Evolutionary conservation across 2,329 filamentous ascomycete species (phyloP).

Genomic region (Venturia carpophila): DNA sequence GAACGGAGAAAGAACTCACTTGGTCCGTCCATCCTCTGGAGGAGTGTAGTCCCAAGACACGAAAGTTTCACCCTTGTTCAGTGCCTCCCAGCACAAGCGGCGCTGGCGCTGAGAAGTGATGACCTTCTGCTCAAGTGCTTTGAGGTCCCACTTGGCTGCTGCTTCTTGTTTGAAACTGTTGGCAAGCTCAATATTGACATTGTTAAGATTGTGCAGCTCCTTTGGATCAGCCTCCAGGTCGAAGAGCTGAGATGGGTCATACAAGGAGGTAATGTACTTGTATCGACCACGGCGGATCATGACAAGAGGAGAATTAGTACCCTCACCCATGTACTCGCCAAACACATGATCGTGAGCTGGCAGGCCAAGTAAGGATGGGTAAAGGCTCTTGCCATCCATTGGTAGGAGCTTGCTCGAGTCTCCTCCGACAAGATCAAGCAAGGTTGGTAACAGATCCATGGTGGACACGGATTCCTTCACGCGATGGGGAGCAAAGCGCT

Average conservation of each 20-base stretch:
- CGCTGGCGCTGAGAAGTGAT: slow-evolving; percentile 71
- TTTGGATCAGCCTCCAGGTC: slow-evolving; percentile 68
- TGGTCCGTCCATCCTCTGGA: slow-evolving; percentile 57
- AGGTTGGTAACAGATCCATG: slow-evolving; percentile 80
- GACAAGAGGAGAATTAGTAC: slow-evolving; percentile 78
- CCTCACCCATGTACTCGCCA: slow-evolving; percentile 91
- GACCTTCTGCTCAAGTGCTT: slow-evolving; percentile 66
- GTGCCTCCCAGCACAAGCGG: slow-evolving; percentile 68
- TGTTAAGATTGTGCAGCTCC: slow-evolving; percentile 65
- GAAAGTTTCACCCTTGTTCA: slow-evolving; percentile 61
- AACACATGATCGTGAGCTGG: slow-evolving; percentile 75
- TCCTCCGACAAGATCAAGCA: slow-evolving; percentile 61
- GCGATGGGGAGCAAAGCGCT: slow-evolving; percentile 64
- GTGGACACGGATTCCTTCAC: slow-evolving; percentile 83
- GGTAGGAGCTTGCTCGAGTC: slow-evolving; percentile 64
- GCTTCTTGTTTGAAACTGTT: slow-evolving; percentile 67
- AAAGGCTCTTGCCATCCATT: slow-evolving; percentile 74
- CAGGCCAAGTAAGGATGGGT: slow-evolving; percentile 67
- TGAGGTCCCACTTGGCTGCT: slow-evolving; percentile 69
- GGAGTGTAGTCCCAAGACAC: slow-evolving; percentile 84
- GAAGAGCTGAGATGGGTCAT: slow-evolving; percentile 77
- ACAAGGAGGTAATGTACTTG: slow-evolving; percentile 85
- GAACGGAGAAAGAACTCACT: slow-evolving; percentile 39
- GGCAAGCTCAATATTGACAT: slow-evolving; percentile 35
- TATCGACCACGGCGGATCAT: slow-evolving; percentile 87